These are phyloP conservation scores for Aspergillus eucalypticola DNA, from an alignment of 2,329 filamentous ascomycete genomes.

Conservation along the genomic window DNA sequence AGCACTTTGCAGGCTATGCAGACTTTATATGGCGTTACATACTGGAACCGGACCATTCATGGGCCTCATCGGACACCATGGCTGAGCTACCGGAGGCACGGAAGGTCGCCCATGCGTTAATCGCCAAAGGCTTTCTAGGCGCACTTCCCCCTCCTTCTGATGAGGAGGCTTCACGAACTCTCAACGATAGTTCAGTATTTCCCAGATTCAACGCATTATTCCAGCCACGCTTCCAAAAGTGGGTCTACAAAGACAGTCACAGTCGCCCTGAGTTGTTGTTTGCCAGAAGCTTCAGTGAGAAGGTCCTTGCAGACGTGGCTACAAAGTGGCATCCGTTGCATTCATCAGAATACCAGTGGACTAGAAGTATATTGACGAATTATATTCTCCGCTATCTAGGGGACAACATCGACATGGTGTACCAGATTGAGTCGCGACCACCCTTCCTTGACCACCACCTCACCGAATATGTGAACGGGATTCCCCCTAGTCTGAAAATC, in stretches of 20 bases:
- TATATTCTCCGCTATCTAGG: constrained; percentile 21
- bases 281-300: constrained; percentile 11
- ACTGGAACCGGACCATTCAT: constrained; percentile 49
- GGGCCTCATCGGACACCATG: constrained; percentile 29
- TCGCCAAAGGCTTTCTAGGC: background rate
- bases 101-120: background rate
- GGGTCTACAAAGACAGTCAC: constrained; percentile 25
- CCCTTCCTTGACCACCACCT: constrained; percentile 36
- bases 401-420: constrained; percentile 28
- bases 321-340: constrained; percentile 44
- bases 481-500: constrained; percentile 35
- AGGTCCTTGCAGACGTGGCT: constrained; percentile 9
- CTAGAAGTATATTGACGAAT: constrained; percentile 13
- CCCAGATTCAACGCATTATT: constrained; percentile 38
- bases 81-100: constrained; percentile 3
- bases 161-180: constrained; percentile 34
- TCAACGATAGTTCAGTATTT: constrained; percentile 43
- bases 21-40: constrained; percentile 51
- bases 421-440: constrained; percentile 31
- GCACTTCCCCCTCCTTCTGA: constrained; percentile 20
- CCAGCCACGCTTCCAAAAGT: constrained; percentile 38
- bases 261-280: constrained; percentile 19
- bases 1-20: constrained; percentile 57
- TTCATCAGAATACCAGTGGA: constrained; percentile 16
- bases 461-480: constrained; percentile 31